phyloP scores from a whole-genome alignment of 2,329 filamentous ascomycete genomes.

The Leptosphaerulina australis region DNA sequence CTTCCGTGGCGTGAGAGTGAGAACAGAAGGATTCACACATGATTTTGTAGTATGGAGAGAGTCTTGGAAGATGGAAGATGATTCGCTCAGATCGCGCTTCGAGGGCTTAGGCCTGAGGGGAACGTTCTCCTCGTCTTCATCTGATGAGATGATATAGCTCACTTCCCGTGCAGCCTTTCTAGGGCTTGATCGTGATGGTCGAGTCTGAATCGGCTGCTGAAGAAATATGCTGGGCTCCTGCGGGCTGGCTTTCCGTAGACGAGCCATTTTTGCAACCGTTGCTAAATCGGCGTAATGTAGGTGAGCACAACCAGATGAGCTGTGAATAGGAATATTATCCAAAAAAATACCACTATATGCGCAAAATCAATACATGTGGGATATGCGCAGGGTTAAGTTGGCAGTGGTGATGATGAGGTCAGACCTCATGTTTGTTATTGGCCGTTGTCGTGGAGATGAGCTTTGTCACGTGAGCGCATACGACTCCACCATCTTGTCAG shows the following conservation, averaged over 20 bases:
- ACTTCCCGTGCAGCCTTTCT: conserved; percentile 35
- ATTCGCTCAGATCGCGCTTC: conserved; percentile 32
- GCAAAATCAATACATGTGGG: background rate
- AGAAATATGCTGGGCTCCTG: conserved; percentile 30
- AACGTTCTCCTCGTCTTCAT: conserved; percentile 33
- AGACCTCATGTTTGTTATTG: conserved; percentile 10
- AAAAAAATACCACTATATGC: background rate
- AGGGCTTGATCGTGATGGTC: conserved; percentile 34
- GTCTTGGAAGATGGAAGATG: conserved; percentile 28
- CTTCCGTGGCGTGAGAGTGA: conserved; percentile 33
- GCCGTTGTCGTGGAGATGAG: conserved; percentile 6
- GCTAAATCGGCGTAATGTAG: background rate
- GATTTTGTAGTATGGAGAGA: conserved; percentile 33
- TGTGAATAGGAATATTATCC: background rate
- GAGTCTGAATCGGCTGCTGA: conserved; percentile 24
- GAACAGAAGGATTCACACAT: conserved; percentile 4
- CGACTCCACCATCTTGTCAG: background rate
- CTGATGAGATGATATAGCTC: conserved; percentile 30
- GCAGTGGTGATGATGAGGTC: conserved; percentile 18
- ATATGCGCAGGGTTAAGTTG: conserved; percentile 3
- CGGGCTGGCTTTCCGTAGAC: conserved; percentile 42
- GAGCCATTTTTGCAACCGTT: conserved; percentile 35
- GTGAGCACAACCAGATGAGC: background rate
- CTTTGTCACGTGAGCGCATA: conserved; percentile 5
- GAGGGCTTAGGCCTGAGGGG: conserved; percentile 37